A percentile compares a stretch with the other conserved stretches of the same genome.
Conservation (phyloP, 2,329 filamentous ascomycete species). For the Coleophoma cylindrospora region DNA sequence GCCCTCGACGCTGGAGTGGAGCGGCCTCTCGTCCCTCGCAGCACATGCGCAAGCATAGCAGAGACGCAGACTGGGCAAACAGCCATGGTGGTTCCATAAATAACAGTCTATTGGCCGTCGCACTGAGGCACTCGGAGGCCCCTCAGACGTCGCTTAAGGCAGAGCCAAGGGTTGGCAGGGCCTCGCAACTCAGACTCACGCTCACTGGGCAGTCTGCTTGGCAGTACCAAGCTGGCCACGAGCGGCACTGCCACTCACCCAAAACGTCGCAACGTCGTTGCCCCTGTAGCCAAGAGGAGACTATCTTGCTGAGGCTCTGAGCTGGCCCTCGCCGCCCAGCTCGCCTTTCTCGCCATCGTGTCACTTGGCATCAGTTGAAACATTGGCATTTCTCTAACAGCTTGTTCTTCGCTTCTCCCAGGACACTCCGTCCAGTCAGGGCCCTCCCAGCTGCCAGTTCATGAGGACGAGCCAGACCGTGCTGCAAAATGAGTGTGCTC, state of each 20-base stretch:
- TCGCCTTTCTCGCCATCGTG: constrained; percentile 9
- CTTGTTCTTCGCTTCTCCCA: no score
- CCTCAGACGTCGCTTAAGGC: not conserved
- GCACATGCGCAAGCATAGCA: no score
- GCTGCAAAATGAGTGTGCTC: constrained; percentile 4
- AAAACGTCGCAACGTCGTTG: constrained; percentile 15
- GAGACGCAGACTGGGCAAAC: no score
- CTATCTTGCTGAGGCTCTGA: not conserved
- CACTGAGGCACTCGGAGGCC: not conserved
- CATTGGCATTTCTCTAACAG: constrained; percentile 17
- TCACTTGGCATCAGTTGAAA: constrained; percentile 22
- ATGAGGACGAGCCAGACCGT: constrained; percentile 12
- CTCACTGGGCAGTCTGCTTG: no score
- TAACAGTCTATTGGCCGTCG: not conserved
- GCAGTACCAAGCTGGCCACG: constrained; percentile 8
- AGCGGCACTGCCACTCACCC: constrained; percentile 1
- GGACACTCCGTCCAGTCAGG: not conserved
- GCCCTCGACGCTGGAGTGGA: no score
- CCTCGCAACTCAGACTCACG: not conserved
- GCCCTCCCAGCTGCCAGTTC: constrained; percentile 1
- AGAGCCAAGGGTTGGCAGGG: not conserved
- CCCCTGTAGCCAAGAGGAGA: constrained; percentile 18
- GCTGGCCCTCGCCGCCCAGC: constrained; percentile 1
- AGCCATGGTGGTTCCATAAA: not conserved
- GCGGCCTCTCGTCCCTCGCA: no score